Percentiles rank a stretch among this genome's conserved stretches.
Conservation (phyloP, 2,329 filamentous ascomycete genomes). For the Paecilomyces niveus region DNA sequence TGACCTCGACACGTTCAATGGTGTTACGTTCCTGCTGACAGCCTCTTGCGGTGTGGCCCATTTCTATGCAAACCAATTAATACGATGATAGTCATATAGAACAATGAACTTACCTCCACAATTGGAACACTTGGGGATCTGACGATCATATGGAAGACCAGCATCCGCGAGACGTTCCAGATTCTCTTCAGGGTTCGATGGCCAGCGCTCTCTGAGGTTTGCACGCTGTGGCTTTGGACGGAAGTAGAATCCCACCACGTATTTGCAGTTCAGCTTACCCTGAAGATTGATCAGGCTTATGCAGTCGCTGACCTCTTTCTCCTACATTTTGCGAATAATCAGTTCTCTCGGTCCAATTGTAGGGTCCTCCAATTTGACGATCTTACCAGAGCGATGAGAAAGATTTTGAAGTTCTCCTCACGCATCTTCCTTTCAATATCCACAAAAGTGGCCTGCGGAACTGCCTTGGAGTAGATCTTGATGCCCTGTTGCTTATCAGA, state of each 20-base stretch:
- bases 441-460: slow-evolving; percentile 37
- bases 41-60: slow-evolving; percentile 41
- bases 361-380: neutral
- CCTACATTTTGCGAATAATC: slow-evolving; percentile 18
- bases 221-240: slow-evolving; percentile 40
- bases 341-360: neutral
- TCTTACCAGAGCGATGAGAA: slow-evolving; percentile 46
- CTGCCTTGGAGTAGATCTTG: slow-evolving; percentile 45
- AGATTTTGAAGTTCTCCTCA: slow-evolving; percentile 39
- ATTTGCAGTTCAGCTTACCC: slow-evolving; percentile 46
- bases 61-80: slow-evolving; percentile 21
- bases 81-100: neutral
- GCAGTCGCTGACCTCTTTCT: slow-evolving; percentile 34
- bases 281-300: slow-evolving; percentile 48
- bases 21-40: slow-evolving; percentile 42
- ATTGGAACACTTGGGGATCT: slow-evolving; percentile 45
- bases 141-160: slow-evolving; percentile 44
- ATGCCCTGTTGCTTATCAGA: slow-evolving; percentile 29
- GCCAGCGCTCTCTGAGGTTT: slow-evolving; percentile 43
- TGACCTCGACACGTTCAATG: slow-evolving; percentile 37
- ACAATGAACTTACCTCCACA: slow-evolving; percentile 37
- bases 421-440: slow-evolving; percentile 48
- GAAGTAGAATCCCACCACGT: slow-evolving; percentile 44
- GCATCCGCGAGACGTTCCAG: slow-evolving; percentile 45
- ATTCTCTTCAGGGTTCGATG: slow-evolving; percentile 43